phyloP scores from a whole-genome alignment of 495 filamentous ascomycete genomes.

The Penicillium malachiteum region DNA sequence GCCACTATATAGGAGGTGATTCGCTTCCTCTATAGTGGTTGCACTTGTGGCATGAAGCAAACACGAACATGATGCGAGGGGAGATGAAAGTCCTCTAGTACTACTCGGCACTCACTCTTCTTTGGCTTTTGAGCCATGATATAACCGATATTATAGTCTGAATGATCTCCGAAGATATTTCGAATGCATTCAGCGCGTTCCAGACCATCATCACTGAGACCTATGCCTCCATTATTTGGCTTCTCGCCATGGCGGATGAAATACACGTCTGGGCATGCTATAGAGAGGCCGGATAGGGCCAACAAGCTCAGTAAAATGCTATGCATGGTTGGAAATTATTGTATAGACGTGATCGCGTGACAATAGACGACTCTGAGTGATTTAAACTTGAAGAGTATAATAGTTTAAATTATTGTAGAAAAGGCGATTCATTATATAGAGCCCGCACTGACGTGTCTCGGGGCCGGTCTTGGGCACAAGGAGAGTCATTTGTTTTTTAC shows the following conservation, averaged over 20 bases:
- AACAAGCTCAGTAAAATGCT: background rate
- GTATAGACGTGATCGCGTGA: background rate
- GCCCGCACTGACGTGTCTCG: too few species aligned
- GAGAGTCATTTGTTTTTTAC: background rate
- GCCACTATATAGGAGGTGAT: too few species aligned
- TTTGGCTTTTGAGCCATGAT: conserved; percentile 50
- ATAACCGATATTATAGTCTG: conserved; percentile 48
- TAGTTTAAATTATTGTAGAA: background rate
- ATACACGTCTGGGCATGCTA: conserved; percentile 33
- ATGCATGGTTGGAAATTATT: background rate
- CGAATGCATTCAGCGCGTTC: conserved; percentile 49
- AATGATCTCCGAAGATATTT: conserved; percentile 41
- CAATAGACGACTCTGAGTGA: background rate
- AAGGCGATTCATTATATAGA: background rate
- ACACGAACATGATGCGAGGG: too few species aligned
- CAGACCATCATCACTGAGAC: conserved; percentile 40
- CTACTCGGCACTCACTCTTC: conserved; percentile 25
- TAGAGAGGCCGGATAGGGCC: background rate
- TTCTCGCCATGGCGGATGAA: conserved; percentile 58
- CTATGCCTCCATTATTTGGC: conserved; percentile 36
- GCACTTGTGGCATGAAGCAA: too few species aligned
- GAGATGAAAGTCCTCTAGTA: background rate
- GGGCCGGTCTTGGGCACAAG: background rate
- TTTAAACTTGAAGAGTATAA: background rate
- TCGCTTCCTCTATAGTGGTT: too few species aligned